Conservation (phyloP, 169 alveolate genomes). For the Cystoisospora suis region DNA sequence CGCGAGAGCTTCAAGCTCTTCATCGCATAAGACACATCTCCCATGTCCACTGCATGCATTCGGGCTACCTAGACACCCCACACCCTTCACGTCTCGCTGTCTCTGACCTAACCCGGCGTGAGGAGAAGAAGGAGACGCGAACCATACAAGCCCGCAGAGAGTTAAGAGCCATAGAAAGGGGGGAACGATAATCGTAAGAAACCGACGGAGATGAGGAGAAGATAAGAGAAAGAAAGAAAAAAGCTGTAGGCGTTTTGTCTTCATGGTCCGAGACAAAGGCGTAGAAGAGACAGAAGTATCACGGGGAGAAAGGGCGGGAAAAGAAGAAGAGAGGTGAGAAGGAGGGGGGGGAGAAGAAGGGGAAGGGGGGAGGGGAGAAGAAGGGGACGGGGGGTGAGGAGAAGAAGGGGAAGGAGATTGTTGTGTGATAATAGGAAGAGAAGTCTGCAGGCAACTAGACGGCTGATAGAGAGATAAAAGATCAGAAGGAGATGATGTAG, state of each 20-base stretch:
- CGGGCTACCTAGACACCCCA: conserved; percentile 22
- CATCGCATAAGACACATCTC: background rate
- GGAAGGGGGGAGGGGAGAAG: background rate
- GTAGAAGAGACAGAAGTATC: background rate
- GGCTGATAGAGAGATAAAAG: background rate
- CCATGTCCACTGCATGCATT: conserved; percentile 6
- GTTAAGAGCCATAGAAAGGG: background rate
- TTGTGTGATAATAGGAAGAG: background rate
- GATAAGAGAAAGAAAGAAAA: background rate
- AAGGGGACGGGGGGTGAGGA: background rate
- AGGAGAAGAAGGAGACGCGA: background rate
- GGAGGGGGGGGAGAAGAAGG: background rate
- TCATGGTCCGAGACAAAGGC: background rate
- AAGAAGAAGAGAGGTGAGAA: background rate
- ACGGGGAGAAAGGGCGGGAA: background rate
- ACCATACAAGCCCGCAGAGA: background rate
- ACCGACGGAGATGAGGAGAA: conserved; percentile 3
- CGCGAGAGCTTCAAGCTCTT: background rate
- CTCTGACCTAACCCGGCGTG: background rate
- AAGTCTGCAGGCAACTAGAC: background rate
- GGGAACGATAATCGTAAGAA: background rate
- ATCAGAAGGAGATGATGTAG: background rate
- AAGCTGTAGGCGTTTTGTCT: no score
- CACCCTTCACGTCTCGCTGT: background rate
- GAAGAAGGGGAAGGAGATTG: background rate